Conservation (phyloP, 1,284 basidiomycete genomes). For the Naganishia albida region DNA sequence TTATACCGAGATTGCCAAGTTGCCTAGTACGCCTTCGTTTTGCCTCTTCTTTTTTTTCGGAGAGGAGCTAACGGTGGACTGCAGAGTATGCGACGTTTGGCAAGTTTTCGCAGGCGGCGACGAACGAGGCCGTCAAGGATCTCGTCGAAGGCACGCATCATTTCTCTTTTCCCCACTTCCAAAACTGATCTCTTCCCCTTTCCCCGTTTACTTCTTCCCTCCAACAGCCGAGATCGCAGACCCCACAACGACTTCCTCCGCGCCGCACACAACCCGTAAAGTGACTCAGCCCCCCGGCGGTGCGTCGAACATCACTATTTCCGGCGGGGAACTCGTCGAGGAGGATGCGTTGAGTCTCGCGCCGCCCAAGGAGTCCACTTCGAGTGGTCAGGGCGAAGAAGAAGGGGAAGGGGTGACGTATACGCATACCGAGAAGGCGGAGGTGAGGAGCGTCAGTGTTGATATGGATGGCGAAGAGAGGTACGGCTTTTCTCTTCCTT, state of each 20-base stretch:
- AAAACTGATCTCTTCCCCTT: background rate
- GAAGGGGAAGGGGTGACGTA: conserved; percentile 48
- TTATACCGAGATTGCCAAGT: conserved; percentile 51
- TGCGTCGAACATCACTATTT: conserved; percentile 45
- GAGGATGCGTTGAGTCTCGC: conserved; percentile 51
- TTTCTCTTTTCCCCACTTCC: background rate
- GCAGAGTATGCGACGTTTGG: conserved; percentile 55
- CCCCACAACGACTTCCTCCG: conserved; percentile 42
- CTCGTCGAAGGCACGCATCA: conserved; percentile 52
- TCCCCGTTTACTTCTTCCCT: conserved; percentile 13
- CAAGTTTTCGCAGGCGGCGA: conserved; percentile 50
- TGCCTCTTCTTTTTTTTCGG: conserved; percentile 3
- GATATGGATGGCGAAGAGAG: conserved; percentile 16
- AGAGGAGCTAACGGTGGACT: background rate
- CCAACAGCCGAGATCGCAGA: conserved; percentile 51
- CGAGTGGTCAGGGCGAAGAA: conserved; percentile 24
- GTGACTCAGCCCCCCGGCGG: conserved; percentile 52
- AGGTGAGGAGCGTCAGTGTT: conserved; percentile 30
- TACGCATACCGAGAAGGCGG: conserved; percentile 47
- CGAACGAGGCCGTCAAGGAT: conserved; percentile 53
- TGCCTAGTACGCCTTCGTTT: conserved; percentile 34
- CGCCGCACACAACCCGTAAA: conserved; percentile 49
- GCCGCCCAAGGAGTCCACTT: conserved; percentile 41
- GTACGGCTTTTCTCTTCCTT: conserved; percentile 4
- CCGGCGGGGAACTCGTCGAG: conserved; percentile 51